Evolutionary conservation across 2,329 filamentous ascomycete genomes (phyloP), one percentile per base, ranked within the genome.

Genomic region (Tricladium varicosporioides): DNA sequence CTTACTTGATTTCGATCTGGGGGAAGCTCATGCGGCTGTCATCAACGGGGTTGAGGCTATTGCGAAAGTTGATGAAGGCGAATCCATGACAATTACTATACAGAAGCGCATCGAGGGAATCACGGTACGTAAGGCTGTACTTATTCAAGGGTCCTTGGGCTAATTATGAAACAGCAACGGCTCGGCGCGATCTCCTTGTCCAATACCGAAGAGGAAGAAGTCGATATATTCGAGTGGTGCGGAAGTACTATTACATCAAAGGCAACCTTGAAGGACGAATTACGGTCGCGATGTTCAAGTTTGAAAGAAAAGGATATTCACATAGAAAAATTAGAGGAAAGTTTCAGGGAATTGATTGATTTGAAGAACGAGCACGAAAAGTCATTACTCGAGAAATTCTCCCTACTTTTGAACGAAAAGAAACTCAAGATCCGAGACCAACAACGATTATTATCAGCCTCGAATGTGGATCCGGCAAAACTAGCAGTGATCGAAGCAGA

Each of bases 351-450:
- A 64, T 78, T 92, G 14, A 77, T 86, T 48, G 76, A 77, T 53
- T 78, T 83, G 13, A 92, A 92, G 69, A 77, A 82, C 48, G 80
- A 83, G 15, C 81, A 90, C 60, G 88, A 92, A 71, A 78, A 79
- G 1, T 78, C 80, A 15, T 73, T 92, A 55, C 72, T 92, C 1
- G 80, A 82, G 59, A 91, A 90, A 69, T 91, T 91, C 64, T 80
- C 83, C 54, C 77, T 82, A 54, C 75, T 93, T 1, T 74, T 92
- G 1, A 92, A 92, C 64, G 83, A 88, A 70, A 93, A 93, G 75
- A 92, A 92, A 72, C 76, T 86, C 52, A 92, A 89, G 72, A 92
- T 92, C 50, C 76, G 89, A 45, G 82, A 91, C 65, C 88, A 91
- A 72, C 85, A 88, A 65, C 79, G 81, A 42, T 72, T 88, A 16